Evolutionary conservation across 306 rosid genomes (phyloP), one percentile per base, ranked within the genome.

Genomic region (Canavalia ensiformis): DNA sequence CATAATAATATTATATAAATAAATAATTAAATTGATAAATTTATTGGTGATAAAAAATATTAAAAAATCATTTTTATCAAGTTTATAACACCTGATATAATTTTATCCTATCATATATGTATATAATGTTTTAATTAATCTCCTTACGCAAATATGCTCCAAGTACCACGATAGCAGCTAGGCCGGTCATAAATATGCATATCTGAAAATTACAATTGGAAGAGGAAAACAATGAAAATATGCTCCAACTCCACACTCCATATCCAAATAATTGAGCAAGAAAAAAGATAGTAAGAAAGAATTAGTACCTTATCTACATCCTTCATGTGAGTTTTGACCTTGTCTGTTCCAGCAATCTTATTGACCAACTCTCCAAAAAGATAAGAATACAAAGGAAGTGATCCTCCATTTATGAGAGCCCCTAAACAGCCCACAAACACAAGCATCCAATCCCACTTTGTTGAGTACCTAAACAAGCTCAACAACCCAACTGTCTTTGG

Each of bases 61-160:
- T 18, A 18, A 18, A 18, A 18, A 18, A 18, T 18, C 25, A 18
- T 18, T 18, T 18, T 18, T 18, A 18, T 18, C 25, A 18, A 18
- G 25, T 18, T 18, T 18, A 18, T 18, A 18, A 18, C 25, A 18
- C 25, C 25, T 18, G 25, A 18, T 18, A 18, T 18, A 18, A 18
- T 18, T 18, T 18, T 18, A 18, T 18, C 41, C 2, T 37, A 2
- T 37, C 41, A 4, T 11, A 68, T 18, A 44, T 9, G 37, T 68
- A 28, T 4, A 69, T 13, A n/a, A 50, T 62, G 57, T 56, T 35
- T 51, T 75, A 72, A 71, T 51, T 75, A 72, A 71, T 82, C 55
- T 83, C 35, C 92, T 83, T 92, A 92, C 97, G 89, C 87, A 92
- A 13, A 76, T 91, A 95, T 66, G 97, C 95, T 90, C 97, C 98